Evolutionary conservation across 495 filamentous ascomycete genomes (phyloP).

Genomic region (Cercophora samala): DNA sequence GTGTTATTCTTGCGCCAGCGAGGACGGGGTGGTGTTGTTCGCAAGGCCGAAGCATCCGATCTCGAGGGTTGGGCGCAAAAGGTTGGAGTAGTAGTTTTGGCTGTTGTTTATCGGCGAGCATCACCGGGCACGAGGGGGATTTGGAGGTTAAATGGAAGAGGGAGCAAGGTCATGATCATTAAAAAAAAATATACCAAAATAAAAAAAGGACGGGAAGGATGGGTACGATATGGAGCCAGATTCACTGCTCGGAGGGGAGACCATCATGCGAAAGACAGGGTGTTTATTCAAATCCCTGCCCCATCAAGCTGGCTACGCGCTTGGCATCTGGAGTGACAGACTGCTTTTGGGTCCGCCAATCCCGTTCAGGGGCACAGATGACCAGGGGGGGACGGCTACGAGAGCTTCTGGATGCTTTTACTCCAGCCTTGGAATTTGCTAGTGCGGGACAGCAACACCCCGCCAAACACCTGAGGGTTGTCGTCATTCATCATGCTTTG

Average conservation of each 20-base stretch:
- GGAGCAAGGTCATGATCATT: slow-evolving; percentile 17
- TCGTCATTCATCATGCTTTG: not conserved
- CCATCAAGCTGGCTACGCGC: not conserved
- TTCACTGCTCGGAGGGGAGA: slow-evolving; percentile 9
- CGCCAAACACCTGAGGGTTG: not conserved
- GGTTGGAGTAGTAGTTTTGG: slow-evolving; percentile 8
- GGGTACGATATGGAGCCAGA: slow-evolving; percentile 18
- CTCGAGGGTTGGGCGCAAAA: slow-evolving; percentile 9
- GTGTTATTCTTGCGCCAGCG: slow-evolving; percentile 6
- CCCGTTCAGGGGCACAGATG: slow-evolving; percentile 4
- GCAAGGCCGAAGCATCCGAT: slow-evolving; percentile 24
- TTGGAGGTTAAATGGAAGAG: slow-evolving; percentile 1
- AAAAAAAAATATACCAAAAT: not conserved
- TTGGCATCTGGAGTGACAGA: slow-evolving; percentile 1
- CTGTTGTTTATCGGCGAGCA: slow-evolving; percentile 6
- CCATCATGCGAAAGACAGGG: slow-evolving; percentile 14
- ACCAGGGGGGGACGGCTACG: not conserved
- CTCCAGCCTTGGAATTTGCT: not conserved
- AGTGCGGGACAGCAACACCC: not conserved
- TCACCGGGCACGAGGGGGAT: slow-evolving; percentile 14
- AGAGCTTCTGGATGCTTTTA: not conserved
- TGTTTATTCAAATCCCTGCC: slow-evolving; percentile 20
- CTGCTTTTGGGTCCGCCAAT: slow-evolving; percentile 6
- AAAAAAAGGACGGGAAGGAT: slow-evolving; percentile 18
- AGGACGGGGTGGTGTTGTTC: not conserved